A percentile compares a stretch with the other conserved stretches of the same genome.
phyloP scores from a whole-genome alignment of 345 rosid genomes.

The Anacardium occidentale region DNA sequence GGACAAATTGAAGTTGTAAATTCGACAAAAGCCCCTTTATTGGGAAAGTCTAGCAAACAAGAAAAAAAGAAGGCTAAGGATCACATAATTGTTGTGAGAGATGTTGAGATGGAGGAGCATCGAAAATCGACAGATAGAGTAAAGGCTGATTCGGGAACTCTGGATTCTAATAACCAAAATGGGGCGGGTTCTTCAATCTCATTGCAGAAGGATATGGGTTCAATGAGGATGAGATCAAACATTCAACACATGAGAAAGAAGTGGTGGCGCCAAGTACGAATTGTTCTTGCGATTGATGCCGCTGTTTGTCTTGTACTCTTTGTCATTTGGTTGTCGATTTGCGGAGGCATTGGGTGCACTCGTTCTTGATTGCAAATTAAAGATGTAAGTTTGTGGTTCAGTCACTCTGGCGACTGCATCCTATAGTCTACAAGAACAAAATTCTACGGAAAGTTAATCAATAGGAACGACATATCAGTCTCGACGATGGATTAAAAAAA shows the following conservation, averaged over 20 bases:
- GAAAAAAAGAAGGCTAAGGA: constrained; percentile 77
- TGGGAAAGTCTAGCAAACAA: constrained; percentile 58
- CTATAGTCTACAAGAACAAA: not conserved
- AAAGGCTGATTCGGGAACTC: constrained; percentile 33
- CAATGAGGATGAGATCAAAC: constrained; percentile 56
- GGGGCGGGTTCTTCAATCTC: constrained; percentile 44
- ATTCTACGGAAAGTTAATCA: not conserved
- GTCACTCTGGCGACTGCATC: not conserved
- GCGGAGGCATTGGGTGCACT: constrained; percentile 53
- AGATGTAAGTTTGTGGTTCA: not conserved
- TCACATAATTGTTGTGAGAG: constrained; percentile 54
- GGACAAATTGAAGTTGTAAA: constrained; percentile 45
- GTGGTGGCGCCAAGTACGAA: constrained; percentile 71
- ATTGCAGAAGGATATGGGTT: constrained; percentile 57
- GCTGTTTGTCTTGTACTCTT: constrained; percentile 65
- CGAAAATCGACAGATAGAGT: constrained; percentile 53
- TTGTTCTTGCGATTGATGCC: constrained; percentile 75
- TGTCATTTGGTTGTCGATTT: constrained; percentile 64
- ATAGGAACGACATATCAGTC: not conserved
- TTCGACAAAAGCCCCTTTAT: constrained; percentile 71
- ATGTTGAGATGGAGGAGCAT: constrained; percentile 64
- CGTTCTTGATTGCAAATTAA: constrained; percentile 24
- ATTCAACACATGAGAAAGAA: constrained; percentile 57
- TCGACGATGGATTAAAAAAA: not conserved
- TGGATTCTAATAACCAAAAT: constrained; percentile 41